A percentile compares a stretch with the other conserved stretches of the same genome.
phyloP scores from a whole-genome alignment of 1,139 yeast species.

The Saccharomycopsis phalli region DNA sequence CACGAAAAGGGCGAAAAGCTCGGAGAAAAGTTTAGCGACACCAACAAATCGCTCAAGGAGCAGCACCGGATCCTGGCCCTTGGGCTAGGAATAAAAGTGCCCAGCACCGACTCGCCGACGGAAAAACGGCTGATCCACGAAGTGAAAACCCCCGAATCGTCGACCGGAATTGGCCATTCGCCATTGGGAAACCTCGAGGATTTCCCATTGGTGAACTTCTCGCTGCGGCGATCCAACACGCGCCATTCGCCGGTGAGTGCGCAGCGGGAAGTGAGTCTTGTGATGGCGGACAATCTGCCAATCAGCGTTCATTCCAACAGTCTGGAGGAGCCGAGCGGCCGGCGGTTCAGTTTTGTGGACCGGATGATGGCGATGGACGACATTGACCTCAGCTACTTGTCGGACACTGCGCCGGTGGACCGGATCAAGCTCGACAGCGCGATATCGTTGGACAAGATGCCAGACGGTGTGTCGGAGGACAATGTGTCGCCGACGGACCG shows the following conservation, averaged over 20 bases:
- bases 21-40: conserved; percentile 11
- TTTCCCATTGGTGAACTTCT: conserved; percentile 15
- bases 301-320: conserved; percentile 10
- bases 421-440: too few relatives aligned
- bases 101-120: conserved; percentile 8
- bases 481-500: not conserved
- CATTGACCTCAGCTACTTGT: conserved; percentile 10
- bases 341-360: conserved; percentile 14
- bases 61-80: conserved; percentile 15
- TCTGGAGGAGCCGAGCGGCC: not conserved
- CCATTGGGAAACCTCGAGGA: conserved; percentile 15
- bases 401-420: too few relatives aligned
- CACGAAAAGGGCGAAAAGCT: conserved; percentile 4
- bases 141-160: conserved; percentile 14
- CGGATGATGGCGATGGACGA: conserved; percentile 13
- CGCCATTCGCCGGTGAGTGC: conserved; percentile 12
- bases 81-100: conserved; percentile 17
- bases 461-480: not conserved
- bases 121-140: not conserved
- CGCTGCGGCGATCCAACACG: conserved; percentile 13
- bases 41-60: conserved; percentile 15
- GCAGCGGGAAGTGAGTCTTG: not conserved
- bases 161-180: conserved; percentile 9
- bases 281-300: not conserved
- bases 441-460: too few relatives aligned